Percentiles rank a stretch among this genome's conserved stretches.
These are phyloP conservation scores for Ajuga reptans DNA, from an alignment of 305 asterid genomes.

Conservation along the genomic window DNA sequence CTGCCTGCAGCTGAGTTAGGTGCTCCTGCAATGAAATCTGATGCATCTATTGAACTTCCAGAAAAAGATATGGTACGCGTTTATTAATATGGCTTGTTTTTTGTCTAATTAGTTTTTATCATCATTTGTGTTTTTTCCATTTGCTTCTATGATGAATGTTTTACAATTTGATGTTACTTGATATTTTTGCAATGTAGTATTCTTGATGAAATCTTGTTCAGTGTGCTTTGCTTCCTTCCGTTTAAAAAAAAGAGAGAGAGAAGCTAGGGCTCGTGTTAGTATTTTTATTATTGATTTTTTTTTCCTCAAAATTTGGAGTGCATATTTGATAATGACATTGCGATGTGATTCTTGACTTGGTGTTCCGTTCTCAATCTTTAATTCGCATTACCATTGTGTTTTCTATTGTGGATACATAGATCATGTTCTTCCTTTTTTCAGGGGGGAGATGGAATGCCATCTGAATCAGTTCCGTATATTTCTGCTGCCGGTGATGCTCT, in stretches of 20 bases:
- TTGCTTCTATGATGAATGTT: neutral
- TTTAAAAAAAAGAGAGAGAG: too few species aligned
- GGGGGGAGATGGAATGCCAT: conserved; percentile 44
- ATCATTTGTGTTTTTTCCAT: neutral
- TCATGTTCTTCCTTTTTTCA: conserved; percentile 19
- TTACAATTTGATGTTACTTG: neutral
- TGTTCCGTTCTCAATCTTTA: neutral
- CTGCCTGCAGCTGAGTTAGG: conserved; percentile 30
- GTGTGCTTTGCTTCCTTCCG: too few species aligned
- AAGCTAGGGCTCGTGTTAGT: too few species aligned
- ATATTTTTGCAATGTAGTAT: neutral
- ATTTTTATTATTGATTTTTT: too few species aligned
- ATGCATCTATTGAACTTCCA: conserved; percentile 22
- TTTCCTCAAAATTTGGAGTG: too few species aligned
- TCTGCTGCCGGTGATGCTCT: conserved; percentile 30
- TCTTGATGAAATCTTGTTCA: neutral
- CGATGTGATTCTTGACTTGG: neutral
- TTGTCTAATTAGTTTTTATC: neutral
- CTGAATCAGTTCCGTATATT: conserved; percentile 28
- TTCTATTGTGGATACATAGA: neutral
- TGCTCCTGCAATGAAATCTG: conserved; percentile 20
- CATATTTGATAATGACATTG: neutral
- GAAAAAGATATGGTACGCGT: conserved; percentile 28
- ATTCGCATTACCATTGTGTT: neutral
- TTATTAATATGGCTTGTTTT: neutral